phyloP scores from a whole-genome alignment of 495 filamentous ascomycete genomes.

The Tetracladium marchalianum region DNA sequence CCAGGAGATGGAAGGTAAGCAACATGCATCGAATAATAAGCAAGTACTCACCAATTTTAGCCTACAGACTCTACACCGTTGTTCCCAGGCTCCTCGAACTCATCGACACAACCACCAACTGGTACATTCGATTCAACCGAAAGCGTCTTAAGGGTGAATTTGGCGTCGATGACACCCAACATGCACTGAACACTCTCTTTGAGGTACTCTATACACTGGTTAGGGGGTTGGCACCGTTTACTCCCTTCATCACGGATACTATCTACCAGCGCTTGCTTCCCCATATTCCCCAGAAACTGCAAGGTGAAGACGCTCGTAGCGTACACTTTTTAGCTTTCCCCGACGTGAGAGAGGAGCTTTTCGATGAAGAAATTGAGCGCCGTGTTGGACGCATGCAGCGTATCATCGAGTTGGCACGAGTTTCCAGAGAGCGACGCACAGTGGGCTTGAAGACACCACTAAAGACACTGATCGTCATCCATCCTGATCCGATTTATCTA shows the following conservation, averaged over 20 bases:
- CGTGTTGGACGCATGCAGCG: constrained; percentile 86
- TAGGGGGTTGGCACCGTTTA: constrained; percentile 85
- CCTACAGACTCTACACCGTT: constrained; percentile 85
- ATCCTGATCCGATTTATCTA: constrained; percentile 71
- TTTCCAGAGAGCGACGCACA: constrained; percentile 74
- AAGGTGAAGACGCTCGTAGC: constrained; percentile 61
- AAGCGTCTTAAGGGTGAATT: constrained; percentile 91
- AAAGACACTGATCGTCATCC: constrained; percentile 83
- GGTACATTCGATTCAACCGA: constrained; percentile 99
- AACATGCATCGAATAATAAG: not conserved
- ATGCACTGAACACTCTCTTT: constrained; percentile 93
- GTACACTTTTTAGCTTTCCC: constrained; percentile 93
- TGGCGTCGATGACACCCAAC: constrained; percentile 76
- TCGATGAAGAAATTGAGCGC: constrained; percentile 77
- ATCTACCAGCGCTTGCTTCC: constrained; percentile 85
- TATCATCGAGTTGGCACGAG: constrained; percentile 82
- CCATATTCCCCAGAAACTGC: constrained; percentile 57
- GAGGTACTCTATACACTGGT: constrained; percentile 88
- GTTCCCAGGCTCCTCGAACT: constrained; percentile 79
- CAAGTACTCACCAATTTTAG: constrained; percentile 23
- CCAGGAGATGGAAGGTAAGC: constrained; percentile 77
- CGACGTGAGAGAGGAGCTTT: constrained; percentile 76
- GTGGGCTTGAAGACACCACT: constrained; percentile 85
- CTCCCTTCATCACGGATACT: constrained; percentile 88
- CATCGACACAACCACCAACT: constrained; percentile 95